Conservation (phyloP, 179 eudicot species). For the Silene coronaria region DNA sequence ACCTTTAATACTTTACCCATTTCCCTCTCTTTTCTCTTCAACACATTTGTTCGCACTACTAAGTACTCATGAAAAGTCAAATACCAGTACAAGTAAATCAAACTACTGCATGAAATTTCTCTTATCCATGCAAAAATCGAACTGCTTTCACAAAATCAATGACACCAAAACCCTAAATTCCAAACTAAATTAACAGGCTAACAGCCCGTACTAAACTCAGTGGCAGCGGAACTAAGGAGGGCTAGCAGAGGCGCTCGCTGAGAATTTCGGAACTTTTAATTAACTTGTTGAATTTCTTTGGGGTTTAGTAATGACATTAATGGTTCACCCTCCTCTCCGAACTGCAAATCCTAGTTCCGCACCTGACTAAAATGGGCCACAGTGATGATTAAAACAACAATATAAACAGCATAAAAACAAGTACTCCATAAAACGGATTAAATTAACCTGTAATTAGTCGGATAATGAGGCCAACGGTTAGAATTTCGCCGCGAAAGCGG, state of each 20-base stretch:
- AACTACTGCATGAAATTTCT: background rate
- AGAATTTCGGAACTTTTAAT: no score
- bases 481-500: slow-evolving; percentile 62
- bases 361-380: background rate
- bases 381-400: background rate
- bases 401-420: background rate
- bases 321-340: no score
- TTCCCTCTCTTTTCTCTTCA: background rate
- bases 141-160: background rate
- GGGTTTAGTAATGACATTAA: no score
- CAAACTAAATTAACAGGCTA: background rate
- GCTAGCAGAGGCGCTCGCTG: no score
- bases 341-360: no score
- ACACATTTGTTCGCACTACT: background rate
- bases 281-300: no score
- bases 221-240: no score
- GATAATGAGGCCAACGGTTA: slow-evolving; percentile 57
- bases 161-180: background rate
- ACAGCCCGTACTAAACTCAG: background rate
- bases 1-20: background rate
- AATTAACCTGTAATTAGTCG: slow-evolving; percentile 54
- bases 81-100: background rate
- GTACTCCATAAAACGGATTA: background rate
- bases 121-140: background rate
- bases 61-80: background rate